A percentile compares a stretch with the other conserved stretches of the same genome.
Evolutionary conservation across 371 early-diverging fungal genomes (phyloP).

Genomic region (Apophysomyces trapeziformis): DNA sequence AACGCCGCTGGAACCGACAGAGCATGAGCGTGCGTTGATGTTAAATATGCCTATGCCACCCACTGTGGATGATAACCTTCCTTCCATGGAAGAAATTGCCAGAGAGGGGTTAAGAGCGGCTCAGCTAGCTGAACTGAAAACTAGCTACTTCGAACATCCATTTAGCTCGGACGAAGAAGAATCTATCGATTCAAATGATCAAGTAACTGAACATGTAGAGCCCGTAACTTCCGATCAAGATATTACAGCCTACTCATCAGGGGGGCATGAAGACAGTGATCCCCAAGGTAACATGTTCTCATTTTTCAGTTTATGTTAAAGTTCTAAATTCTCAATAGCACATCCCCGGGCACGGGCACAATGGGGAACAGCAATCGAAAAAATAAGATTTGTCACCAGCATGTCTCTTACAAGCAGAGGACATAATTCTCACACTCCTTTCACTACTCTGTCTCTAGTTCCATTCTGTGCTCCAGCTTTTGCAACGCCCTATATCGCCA

Average conservation of each 20-base stretch:
- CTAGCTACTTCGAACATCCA: slow-evolving; percentile 48
- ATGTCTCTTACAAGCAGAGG: slow-evolving; percentile 1
- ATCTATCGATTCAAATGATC: slow-evolving; percentile 6
- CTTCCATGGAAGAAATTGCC: slow-evolving; percentile 44
- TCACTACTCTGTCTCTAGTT: slow-evolving; percentile 27
- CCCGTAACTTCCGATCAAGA: neutral
- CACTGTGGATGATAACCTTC: slow-evolving; percentile 35
- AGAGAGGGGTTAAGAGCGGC: slow-evolving; percentile 19
- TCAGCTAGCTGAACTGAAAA: slow-evolving; percentile 19
- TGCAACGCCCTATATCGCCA: slow-evolving; percentile 27
- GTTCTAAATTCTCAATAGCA: slow-evolving; percentile 11
- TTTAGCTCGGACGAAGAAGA: slow-evolving; percentile 35
- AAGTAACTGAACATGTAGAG: neutral
- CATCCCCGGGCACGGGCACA: slow-evolving; percentile 21
- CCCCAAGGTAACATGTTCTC: slow-evolving; percentile 3
- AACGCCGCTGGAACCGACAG: slow-evolving; percentile 15
- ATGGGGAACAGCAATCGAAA: slow-evolving; percentile 33
- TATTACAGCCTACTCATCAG: neutral
- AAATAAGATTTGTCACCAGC: slow-evolving; percentile 30
- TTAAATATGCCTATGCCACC: slow-evolving; percentile 21
- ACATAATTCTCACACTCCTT: slow-evolving; percentile 20
- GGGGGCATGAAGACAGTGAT: slow-evolving; percentile 4
- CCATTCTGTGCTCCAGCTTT: slow-evolving; percentile 39
- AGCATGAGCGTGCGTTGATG: slow-evolving; percentile 27
- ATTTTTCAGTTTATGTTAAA: neutral